These are phyloP conservation scores for Mycena rebaudengoi DNA, from an alignment of 768 basidiomycete species.

Conservation along the genomic window DNA sequence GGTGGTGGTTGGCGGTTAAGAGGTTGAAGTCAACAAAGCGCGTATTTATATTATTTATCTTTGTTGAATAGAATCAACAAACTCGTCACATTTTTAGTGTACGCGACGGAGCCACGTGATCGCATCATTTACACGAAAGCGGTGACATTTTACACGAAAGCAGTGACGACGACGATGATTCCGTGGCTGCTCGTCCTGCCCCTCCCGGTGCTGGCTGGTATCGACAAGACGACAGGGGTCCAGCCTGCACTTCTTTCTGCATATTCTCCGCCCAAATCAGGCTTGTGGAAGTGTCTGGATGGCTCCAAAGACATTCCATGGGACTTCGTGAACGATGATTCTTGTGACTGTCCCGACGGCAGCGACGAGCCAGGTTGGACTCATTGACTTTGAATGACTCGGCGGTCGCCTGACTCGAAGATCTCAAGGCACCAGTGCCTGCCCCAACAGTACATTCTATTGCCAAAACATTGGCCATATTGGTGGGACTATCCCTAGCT, in stretches of 20 bases:
- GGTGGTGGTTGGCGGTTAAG: constrained; percentile 3
- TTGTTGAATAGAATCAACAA: constrained; percentile 1
- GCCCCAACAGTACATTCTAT: constrained; percentile 78
- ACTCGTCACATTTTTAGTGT: neutral
- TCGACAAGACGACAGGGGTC: constrained; percentile 67
- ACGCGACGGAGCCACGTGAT: neutral
- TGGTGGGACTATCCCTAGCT: constrained; percentile 78
- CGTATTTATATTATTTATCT: too few relatives aligned
- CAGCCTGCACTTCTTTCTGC: constrained; percentile 59
- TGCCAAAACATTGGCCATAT: constrained; percentile 91
- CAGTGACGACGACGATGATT: constrained; percentile 48
- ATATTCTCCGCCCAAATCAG: constrained; percentile 62
- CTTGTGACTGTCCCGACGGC: constrained; percentile 94
- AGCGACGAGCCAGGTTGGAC: constrained; percentile 89
- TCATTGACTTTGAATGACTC: neutral
- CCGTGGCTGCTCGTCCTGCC: constrained; percentile 58
- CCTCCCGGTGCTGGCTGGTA: constrained; percentile 47
- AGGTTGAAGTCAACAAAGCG: neutral
- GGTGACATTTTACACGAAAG: neutral
- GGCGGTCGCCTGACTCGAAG: constrained; percentile 14
- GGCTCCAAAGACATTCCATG: constrained; percentile 81
- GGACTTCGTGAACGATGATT: constrained; percentile 91
- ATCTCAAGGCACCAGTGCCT: constrained; percentile 81
- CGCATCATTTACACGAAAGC: neutral
- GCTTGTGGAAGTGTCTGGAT: constrained; percentile 83